A percentile compares a stretch with the other conserved stretches of the same genome.
phyloP scores from a whole-genome alignment of 768 basidiomycete genomes.

The Hortiboletus campestris region DNA sequence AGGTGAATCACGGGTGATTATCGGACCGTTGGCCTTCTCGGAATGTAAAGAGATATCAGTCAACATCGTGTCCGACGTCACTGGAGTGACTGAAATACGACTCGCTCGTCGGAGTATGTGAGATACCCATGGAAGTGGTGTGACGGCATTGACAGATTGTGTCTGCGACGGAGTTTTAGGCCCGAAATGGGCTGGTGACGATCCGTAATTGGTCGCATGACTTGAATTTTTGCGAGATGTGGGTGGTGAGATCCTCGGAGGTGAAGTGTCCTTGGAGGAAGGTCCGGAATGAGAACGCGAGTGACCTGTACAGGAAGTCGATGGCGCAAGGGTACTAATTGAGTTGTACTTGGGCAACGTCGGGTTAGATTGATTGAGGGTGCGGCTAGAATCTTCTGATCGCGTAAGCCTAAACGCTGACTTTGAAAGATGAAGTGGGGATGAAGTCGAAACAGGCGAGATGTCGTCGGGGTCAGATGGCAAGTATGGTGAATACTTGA shows the following conservation, averaged over 20 bases:
- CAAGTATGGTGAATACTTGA: slow-evolving; percentile 17
- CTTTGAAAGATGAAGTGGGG: slow-evolving; percentile 11
- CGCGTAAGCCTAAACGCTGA: slow-evolving; percentile 11
- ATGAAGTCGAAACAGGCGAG: slow-evolving; percentile 16
- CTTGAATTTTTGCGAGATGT: slow-evolving; percentile 15
- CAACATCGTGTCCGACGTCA: slow-evolving; percentile 1
- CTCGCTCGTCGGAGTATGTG: slow-evolving; percentile 27
- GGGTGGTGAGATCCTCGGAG: slow-evolving; percentile 16
- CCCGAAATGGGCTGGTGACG: background rate
- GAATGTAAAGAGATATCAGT: slow-evolving; percentile 1
- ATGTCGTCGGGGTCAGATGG: slow-evolving; percentile 21
- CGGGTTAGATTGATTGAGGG: slow-evolving; percentile 17
- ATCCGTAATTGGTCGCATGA: slow-evolving; percentile 7
- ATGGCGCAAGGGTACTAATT: slow-evolving; percentile 25
- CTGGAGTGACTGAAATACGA: slow-evolving; percentile 11
- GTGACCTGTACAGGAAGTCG: slow-evolving; percentile 25
- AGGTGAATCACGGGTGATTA: slow-evolving; percentile 9
- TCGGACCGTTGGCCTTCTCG: slow-evolving; percentile 6
- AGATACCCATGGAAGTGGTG: slow-evolving; percentile 1
- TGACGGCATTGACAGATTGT: slow-evolving; percentile 6
- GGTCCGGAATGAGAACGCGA: slow-evolving; percentile 19
- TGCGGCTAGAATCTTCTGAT: slow-evolving; percentile 21
- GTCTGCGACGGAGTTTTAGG: slow-evolving; percentile 12
- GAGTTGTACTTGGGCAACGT: slow-evolving; percentile 29
- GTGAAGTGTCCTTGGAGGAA: slow-evolving; percentile 9